Base-by-base conservation (phyloP, 176 grass and related monocot species). In the Metroxylon sagu region DNA sequence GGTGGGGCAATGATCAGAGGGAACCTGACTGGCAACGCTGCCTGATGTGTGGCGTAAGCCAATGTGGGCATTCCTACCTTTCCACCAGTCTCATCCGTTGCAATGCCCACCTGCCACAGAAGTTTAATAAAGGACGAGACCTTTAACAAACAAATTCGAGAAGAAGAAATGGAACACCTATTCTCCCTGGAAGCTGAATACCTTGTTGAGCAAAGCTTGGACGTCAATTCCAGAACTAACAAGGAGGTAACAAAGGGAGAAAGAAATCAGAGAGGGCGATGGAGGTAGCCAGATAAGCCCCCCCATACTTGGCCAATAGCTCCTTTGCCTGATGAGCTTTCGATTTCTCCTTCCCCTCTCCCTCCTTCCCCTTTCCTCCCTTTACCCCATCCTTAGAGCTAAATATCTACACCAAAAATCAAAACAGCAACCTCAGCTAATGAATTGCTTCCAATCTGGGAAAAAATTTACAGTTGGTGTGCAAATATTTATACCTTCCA, bases 241-340 rank as follows among this genome's bases (percentile, higher is more conserved):
- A 23, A 97, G 87, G 70, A 91, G 76, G 80, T 92, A 97, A 68
- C 87, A 97, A 27, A 90, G 72, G 61, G 81, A 62, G 78, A 91
- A 97, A 62, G 93, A 97, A 81, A 97, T 70, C 60, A 97, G 93
- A 92, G 61, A 97, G 93, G 14, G 84, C 75, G 74, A 97, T 88
- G 6, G 93, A 97, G 39, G 87, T 97, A 59, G 87, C 92, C 70
- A 91, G 60, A 71, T 23, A 23, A 23, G 21, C 21, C 39, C 87
- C 86, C 66, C 92, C 87, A 54, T 91, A 97, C 84, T 97, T 97
- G 53, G 84, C 72, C 67, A 97, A 77, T 50, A 97, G 78, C 60
- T 97, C 93, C 75, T 97, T 97, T 4, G 93, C 93, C 60, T 85
- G 81, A 31, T 97, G 83, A 0, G 84, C 73, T 73, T 89, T 85